phyloP scores from a whole-genome alignment of 2,329 filamentous ascomycete genomes.

The Colletotrichum musicola region DNA sequence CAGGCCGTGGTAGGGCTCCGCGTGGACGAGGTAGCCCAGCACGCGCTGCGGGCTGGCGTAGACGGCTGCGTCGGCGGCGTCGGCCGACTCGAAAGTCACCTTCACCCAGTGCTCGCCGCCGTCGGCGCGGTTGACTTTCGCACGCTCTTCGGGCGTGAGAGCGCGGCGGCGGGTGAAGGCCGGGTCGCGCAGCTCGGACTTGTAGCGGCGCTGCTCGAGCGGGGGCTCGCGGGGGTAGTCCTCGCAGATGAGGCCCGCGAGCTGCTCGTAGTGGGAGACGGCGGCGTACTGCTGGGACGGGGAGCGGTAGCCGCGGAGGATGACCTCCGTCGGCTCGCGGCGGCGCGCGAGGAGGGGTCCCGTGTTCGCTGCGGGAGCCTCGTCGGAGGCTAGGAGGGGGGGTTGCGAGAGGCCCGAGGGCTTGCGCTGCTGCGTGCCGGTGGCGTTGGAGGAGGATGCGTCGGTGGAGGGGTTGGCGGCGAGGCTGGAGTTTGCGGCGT shows the following conservation, averaged over 20 bases:
- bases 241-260: conserved; percentile 89
- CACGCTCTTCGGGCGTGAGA: conserved; percentile 78
- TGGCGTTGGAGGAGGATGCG: background rate
- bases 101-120: conserved; percentile 95
- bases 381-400: conserved; percentile 51
- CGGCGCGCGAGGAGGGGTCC: conserved; percentile 49
- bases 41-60: conserved; percentile 79
- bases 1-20: conserved; percentile 76
- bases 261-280: conserved; percentile 87
- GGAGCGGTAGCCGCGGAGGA: conserved; percentile 83
- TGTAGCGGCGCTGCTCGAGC: conserved; percentile 76
- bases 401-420: conserved; percentile 51
- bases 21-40: conserved; percentile 77
- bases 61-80: conserved; percentile 77
- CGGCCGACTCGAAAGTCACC: conserved; percentile 81
- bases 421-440: conserved; percentile 47
- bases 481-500: conserved; percentile 49
- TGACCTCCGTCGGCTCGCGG: conserved; percentile 75
- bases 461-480: conserved; percentile 40
- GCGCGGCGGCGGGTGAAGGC: conserved; percentile 74
- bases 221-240: conserved; percentile 92
- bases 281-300: conserved; percentile 83
- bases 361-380: conserved; percentile 45
- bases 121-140: conserved; percentile 83
- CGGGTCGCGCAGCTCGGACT: conserved; percentile 79